Percentiles rank a stretch among this genome's conserved stretches.
These are phyloP conservation scores for Tetrahymena borealis DNA, from an alignment of 73 alveolate species.

Conservation along the genomic window DNA sequence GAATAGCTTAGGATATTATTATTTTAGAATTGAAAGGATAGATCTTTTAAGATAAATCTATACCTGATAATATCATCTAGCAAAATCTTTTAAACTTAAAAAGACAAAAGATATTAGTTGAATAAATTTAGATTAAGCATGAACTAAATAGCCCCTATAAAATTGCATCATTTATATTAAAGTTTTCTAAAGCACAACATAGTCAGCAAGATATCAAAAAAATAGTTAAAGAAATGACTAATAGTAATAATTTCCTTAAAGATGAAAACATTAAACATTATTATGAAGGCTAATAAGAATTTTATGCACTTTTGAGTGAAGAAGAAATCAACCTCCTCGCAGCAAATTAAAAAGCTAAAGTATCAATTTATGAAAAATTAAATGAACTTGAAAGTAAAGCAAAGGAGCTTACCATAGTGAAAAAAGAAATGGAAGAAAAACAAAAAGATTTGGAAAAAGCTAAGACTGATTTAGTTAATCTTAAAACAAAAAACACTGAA, in stretches of 20 bases:
- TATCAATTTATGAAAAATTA: neutral
- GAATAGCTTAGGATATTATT: too few relatives aligned
- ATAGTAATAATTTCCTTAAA: too few relatives aligned
- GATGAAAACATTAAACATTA: too few relatives aligned
- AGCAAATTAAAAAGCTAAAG: too few relatives aligned
- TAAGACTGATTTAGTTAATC: neutral
- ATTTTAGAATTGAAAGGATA: too few relatives aligned
- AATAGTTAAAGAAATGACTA: too few relatives aligned
- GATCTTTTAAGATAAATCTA: neutral
- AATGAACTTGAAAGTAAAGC: neutral
- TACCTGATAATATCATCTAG: neutral
- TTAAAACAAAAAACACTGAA: neutral
- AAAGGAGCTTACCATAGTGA: neutral
- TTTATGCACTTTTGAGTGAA: too few relatives aligned
- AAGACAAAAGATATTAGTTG: neutral
- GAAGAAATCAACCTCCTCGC: too few relatives aligned
- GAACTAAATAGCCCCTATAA: neutral
- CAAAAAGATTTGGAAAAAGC: neutral
- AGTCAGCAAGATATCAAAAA: too few relatives aligned
- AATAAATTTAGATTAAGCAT: neutral
- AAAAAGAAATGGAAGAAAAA: neutral
- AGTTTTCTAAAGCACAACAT: neutral
- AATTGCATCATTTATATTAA: neutral
- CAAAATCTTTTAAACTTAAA: neutral
- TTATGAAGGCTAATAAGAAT: too few relatives aligned